Evolutionary conservation across 106 monocot genomes (phyloP).

Genomic region (Dactylorhiza incarnata): DNA sequence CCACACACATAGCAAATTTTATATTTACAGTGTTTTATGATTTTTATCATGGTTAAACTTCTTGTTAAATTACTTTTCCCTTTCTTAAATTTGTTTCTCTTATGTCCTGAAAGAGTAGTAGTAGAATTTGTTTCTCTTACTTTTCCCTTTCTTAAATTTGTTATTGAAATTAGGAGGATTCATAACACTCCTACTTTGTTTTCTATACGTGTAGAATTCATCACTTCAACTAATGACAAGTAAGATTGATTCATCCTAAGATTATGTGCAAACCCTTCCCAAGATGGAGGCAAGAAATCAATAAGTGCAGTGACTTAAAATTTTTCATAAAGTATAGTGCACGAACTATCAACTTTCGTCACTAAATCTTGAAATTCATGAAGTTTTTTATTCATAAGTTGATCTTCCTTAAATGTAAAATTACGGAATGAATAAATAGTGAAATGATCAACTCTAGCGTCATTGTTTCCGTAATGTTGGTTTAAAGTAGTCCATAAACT

Average conservation of each 20-base stretch:
- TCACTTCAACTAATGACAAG: not conserved
- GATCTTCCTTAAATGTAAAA: not conserved
- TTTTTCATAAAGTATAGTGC: not conserved
- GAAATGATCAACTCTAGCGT: too few species aligned
- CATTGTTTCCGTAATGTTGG: not conserved
- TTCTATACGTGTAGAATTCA: not conserved
- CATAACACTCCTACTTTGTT: not conserved
- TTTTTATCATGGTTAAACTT: not conserved
- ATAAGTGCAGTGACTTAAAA: too few species aligned
- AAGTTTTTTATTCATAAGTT: not conserved
- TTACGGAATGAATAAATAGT: too few species aligned
- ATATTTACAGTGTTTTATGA: not conserved
- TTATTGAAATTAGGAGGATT: not conserved
- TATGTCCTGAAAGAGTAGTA: not conserved
- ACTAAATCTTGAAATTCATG: not conserved
- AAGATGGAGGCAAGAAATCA: not conserved
- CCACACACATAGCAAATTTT: not conserved
- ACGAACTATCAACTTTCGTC: too few species aligned
- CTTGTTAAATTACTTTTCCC: not conserved
- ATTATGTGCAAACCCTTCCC: not conserved
- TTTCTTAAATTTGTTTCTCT: conserved; percentile 1
- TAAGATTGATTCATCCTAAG: too few species aligned
- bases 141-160: too few species aligned
- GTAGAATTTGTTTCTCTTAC: too few species aligned
- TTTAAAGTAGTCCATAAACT: not conserved